phyloP scores from a whole-genome alignment of 768 basidiomycete genomes.

The Tylopilus subfusipes region DNA sequence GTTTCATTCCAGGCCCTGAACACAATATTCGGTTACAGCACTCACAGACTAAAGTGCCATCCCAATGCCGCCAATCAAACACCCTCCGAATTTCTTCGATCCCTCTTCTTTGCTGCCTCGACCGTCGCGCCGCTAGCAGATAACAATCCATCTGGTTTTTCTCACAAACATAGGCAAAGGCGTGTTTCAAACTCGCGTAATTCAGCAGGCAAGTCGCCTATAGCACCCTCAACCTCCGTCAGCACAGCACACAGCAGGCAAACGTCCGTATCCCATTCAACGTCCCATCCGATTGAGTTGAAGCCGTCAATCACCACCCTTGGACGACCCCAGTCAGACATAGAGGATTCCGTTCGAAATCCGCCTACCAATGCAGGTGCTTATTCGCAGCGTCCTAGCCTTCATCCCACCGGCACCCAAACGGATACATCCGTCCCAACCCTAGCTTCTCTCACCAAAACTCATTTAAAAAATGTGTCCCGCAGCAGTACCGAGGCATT shows the following conservation, averaged over 20 bases:
- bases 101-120: slow-evolving; percentile 36
- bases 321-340: slow-evolving; percentile 13
- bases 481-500: slow-evolving; percentile 19
- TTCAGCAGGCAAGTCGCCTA: slow-evolving; percentile 16
- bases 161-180: slow-evolving; percentile 18
- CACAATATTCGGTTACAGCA: slow-evolving; percentile 54
- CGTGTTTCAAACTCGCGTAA: slow-evolving; percentile 22
- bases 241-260: slow-evolving; percentile 25
- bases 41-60: slow-evolving; percentile 55
- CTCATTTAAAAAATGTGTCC: slow-evolving; percentile 13
- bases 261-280: slow-evolving; percentile 24
- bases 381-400: slow-evolving; percentile 6
- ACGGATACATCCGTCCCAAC: slow-evolving; percentile 18
- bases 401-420: slow-evolving; percentile 8
- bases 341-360: slow-evolving; percentile 9
- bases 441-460: slow-evolving; percentile 6
- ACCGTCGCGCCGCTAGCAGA: slow-evolving; percentile 16
- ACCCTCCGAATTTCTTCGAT: slow-evolving; percentile 33
- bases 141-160: slow-evolving; percentile 2
- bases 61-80: slow-evolving; percentile 13
- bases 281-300: slow-evolving; percentile 17
- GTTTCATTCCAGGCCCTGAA: slow-evolving; percentile 48
- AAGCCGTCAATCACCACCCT: slow-evolving; percentile 15
- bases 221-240: slow-evolving; percentile 14
- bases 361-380: not conserved